Percentiles rank a stretch among this genome's conserved stretches.
phyloP scores from a whole-genome alignment of 495 filamentous ascomycete species.

The Xylaria scruposa region DNA sequence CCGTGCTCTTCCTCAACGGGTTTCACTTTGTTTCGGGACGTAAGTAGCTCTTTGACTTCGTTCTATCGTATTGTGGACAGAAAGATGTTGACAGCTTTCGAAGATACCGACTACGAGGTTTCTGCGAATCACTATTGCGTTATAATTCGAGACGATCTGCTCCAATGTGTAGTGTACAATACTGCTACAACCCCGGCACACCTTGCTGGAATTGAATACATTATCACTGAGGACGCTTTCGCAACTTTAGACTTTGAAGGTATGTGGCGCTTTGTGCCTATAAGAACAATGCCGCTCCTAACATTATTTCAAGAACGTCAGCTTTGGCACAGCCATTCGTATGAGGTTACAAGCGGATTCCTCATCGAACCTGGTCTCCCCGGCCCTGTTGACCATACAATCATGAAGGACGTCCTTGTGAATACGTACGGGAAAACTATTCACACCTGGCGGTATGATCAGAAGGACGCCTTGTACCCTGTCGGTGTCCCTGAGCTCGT shows the following conservation, averaged over 20 bases:
- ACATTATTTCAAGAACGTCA: constrained; percentile 33
- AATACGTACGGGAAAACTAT: constrained; percentile 48
- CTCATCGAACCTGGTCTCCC: constrained; percentile 46
- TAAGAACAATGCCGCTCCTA: not conserved
- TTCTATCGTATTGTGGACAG: not conserved
- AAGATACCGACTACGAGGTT: constrained; percentile 37
- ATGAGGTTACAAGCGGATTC: constrained; percentile 48
- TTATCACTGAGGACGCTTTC: constrained; percentile 36
- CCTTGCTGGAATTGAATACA: constrained; percentile 40
- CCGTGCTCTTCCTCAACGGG: constrained; percentile 46
- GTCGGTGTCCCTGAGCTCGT: constrained; percentile 50
- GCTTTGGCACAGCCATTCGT: constrained; percentile 50
- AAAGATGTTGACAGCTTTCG: not conserved
- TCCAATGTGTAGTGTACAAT: constrained; percentile 41
- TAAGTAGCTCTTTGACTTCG: not conserved
- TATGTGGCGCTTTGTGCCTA: not conserved
- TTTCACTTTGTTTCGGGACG: constrained; percentile 49
- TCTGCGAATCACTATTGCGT: constrained; percentile 50
- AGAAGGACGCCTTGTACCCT: constrained; percentile 37
- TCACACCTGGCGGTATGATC: constrained; percentile 49
- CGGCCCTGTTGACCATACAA: constrained; percentile 40
- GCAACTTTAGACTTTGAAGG: constrained; percentile 38
- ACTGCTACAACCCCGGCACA: constrained; percentile 37
- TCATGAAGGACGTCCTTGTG: constrained; percentile 46
- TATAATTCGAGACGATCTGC: constrained; percentile 35